phyloP scores from a whole-genome alignment of 768 basidiomycete species.

The Leucocoprinus leucothites region DNA sequence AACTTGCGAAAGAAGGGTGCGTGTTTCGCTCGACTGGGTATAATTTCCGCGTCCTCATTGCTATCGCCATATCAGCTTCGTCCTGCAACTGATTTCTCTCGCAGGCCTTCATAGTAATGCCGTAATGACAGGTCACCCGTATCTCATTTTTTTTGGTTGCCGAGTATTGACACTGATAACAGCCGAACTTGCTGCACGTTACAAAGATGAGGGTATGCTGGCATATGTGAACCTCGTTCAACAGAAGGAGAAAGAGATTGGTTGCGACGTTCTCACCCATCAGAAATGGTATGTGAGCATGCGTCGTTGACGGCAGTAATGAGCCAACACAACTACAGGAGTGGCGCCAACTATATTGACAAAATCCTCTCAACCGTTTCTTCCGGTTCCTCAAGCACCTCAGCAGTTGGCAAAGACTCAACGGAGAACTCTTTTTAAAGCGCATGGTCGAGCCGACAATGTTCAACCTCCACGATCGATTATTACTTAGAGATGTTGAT shows the following conservation, averaged over 20 bases:
- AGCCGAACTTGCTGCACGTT: constrained; percentile 79
- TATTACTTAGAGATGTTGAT: too few relatives aligned
- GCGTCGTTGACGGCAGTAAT: constrained; percentile 11
- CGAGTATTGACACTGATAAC: constrained; percentile 11
- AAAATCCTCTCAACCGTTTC: constrained; percentile 80
- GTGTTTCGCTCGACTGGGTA: constrained; percentile 13
- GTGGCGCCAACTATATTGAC: constrained; percentile 90
- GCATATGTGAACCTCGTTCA: constrained; percentile 91
- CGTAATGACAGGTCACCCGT: constrained; percentile 59
- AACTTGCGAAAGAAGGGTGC: constrained; percentile 84
- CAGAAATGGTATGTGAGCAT: constrained; percentile 74
- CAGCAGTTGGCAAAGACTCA: constrained; percentile 79
- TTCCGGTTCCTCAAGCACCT: constrained; percentile 87
- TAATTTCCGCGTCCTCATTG: background rate
- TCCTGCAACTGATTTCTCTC: constrained; percentile 85
- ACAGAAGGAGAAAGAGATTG: constrained; percentile 82
- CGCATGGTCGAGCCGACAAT: background rate
- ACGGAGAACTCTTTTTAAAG: constrained; percentile 82
- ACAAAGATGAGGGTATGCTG: constrained; percentile 87
- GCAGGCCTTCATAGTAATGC: constrained; percentile 89
- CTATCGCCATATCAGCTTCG: constrained; percentile 52
- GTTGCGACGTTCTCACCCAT: constrained; percentile 88
- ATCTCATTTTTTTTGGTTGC: background rate
- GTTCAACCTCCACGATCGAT: too few relatives aligned
- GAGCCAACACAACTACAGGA: constrained; percentile 42